Conservation (phyloP, 2,329 filamentous ascomycete genomes). For the Sarocladium brachiariae region DNA sequence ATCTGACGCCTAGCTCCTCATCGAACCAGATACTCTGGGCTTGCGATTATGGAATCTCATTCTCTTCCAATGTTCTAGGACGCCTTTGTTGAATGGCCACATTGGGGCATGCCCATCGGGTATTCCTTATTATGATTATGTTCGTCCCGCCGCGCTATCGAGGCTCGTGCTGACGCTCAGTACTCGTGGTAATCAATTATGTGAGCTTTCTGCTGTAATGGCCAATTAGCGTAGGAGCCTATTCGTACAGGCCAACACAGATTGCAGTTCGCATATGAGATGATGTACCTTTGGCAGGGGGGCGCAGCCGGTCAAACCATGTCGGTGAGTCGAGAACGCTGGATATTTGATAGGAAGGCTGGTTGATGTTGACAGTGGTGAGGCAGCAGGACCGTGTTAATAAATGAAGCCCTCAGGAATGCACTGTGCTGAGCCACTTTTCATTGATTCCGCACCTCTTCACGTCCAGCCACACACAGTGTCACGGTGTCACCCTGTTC, state of each 20-base stretch:
- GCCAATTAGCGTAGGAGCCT: too few relatives aligned
- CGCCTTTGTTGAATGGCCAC: not conserved
- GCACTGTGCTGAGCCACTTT: not conserved
- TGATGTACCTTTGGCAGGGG: too few relatives aligned
- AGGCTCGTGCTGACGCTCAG: not conserved
- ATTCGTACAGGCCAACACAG: not conserved
- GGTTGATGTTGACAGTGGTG: too few relatives aligned
- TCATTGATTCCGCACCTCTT: too few relatives aligned
- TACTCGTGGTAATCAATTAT: not conserved
- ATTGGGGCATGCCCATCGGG: not conserved
- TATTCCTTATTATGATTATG: not conserved
- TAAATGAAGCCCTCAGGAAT: too few relatives aligned
- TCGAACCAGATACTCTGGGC: too few relatives aligned
- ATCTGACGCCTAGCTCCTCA: too few relatives aligned
- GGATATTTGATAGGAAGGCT: too few relatives aligned
- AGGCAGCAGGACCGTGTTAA: not conserved
- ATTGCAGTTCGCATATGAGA: too few relatives aligned
- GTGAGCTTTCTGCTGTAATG: not conserved
- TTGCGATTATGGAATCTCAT: too few relatives aligned
- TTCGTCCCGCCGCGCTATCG: not conserved
- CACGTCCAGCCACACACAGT: conserved; percentile 2
- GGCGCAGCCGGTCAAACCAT: not conserved
- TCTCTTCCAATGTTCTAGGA: conserved; percentile 6
- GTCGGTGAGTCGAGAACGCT: not conserved
- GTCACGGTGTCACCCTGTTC: too few relatives aligned